Conservation (phyloP, 306 rosid species). For the Coriaria nepalensis region DNA sequence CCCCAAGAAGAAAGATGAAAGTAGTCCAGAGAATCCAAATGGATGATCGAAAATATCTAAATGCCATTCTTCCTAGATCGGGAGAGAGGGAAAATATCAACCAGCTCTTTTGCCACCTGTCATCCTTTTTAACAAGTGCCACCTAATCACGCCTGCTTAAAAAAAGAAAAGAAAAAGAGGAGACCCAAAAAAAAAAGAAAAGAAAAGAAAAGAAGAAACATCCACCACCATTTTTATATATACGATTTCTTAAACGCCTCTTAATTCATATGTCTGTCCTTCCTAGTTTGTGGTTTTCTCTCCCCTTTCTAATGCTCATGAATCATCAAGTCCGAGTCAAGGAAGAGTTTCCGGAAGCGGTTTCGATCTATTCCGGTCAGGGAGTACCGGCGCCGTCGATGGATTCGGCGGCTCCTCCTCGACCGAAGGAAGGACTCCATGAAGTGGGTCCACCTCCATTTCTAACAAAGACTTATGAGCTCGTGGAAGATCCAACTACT, state of each 20-base stretch:
- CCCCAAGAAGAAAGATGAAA: no score
- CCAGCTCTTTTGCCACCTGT: no score
- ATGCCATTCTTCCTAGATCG: no score
- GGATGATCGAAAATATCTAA: no score
- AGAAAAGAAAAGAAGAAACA: neutral
- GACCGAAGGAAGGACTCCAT: constrained; percentile 49
- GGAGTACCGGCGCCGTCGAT: neutral
- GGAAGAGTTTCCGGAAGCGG: constrained; percentile 29
- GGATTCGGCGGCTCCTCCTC: constrained; percentile 19
- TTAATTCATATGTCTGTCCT: no score
- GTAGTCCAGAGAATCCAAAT: no score
- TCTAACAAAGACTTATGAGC: constrained; percentile 70
- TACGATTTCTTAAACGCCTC: no score
- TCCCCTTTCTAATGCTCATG: constrained; percentile 14
- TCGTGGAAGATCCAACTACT: constrained; percentile 58
- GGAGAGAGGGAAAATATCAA: no score
- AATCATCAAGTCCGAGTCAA: constrained; percentile 25
- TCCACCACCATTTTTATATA: no score
- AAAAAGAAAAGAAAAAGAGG: no score
- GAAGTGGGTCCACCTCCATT: constrained; percentile 79
- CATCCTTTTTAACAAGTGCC: no score
- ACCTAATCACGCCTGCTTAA: no score
- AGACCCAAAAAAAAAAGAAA: neutral
- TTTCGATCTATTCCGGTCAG: constrained; percentile 9
- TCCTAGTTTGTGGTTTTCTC: constrained; percentile 13